phyloP scores from a whole-genome alignment of 345 rosid genomes.

The Moricandia arvensis region DNA sequence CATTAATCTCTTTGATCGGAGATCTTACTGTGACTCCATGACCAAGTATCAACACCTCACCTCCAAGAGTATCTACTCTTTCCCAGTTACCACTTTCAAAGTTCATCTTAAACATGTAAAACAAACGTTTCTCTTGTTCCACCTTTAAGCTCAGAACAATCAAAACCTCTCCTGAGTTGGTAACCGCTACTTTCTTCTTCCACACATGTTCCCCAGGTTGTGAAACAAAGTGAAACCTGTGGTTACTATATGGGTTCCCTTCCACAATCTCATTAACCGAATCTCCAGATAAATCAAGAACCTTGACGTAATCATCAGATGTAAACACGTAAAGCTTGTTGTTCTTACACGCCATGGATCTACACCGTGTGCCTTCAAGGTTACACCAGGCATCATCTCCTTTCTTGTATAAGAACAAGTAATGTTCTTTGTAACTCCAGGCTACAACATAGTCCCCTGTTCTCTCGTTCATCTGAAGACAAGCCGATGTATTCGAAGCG shows the following conservation, averaged over 20 bases:
- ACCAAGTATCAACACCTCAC: conserved; percentile 25
- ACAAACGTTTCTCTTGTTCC: neutral
- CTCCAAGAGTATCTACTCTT: conserved; percentile 20
- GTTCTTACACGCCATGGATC: conserved; percentile 19
- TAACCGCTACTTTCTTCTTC: neutral
- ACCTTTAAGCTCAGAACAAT: neutral
- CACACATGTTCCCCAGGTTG: neutral
- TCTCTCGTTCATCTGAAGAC: conserved; percentile 21
- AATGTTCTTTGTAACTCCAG: conserved; percentile 10
- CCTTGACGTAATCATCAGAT: conserved; percentile 4
- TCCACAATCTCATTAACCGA: neutral
- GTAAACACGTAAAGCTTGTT: conserved; percentile 8
- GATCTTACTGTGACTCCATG: conserved; percentile 20
- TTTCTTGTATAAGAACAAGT: neutral
- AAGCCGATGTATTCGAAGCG: neutral
- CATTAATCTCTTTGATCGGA: conserved; percentile 9
- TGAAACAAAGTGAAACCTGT: neutral
- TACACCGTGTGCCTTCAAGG: conserved; percentile 16
- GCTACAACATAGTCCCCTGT: conserved; percentile 23
- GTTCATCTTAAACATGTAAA: conserved; percentile 17
- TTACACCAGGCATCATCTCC: conserved; percentile 3
- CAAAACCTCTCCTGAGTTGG: conserved; percentile 16
- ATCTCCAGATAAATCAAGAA: neutral
- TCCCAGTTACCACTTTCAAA: conserved; percentile 5
- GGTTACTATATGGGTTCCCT: neutral